Evolutionary conservation across 2,329 filamentous ascomycete species (phyloP).

Genomic region (Diaporthe aspalathi): DNA sequence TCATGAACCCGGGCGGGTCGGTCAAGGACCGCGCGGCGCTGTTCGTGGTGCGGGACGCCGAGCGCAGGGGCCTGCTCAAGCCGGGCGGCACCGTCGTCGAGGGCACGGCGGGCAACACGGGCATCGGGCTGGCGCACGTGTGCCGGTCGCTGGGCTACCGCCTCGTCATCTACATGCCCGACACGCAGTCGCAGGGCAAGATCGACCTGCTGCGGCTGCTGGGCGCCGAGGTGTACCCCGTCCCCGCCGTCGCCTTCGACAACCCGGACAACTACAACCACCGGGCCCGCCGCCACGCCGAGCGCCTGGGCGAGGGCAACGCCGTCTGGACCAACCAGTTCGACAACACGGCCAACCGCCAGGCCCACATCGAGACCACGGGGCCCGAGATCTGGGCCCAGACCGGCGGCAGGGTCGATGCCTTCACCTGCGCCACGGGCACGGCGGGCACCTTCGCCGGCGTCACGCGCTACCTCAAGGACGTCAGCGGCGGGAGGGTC

Average conservation of each 20-base stretch:
- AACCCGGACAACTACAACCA: constrained; percentile 98
- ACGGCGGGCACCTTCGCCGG: constrained; percentile 94
- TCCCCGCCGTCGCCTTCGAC: constrained; percentile 94
- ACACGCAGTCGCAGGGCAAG: constrained; percentile 98
- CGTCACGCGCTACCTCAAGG: constrained; percentile 88
- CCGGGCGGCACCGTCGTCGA: constrained; percentile 95
- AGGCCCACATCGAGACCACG: constrained; percentile 95
- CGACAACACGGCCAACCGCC: constrained; percentile 93
- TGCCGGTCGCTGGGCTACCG: constrained; percentile 92
- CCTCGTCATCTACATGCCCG: constrained; percentile 99
- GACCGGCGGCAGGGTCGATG: constrained; percentile 86
- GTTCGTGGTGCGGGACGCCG: constrained; percentile 93
- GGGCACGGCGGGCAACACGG: constrained; percentile 97
- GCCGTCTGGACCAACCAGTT: constrained; percentile 99
- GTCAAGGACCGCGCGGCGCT: constrained; percentile 97
- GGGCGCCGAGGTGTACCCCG: constrained; percentile 94
- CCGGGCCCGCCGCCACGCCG: constrained; percentile 91
- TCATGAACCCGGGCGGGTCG: constrained; percentile 96
- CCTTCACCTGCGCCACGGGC: constrained; percentile 94
- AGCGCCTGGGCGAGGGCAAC: constrained; percentile 82
- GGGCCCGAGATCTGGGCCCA: constrained; percentile 98
- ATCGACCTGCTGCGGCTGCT: constrained; percentile 91
- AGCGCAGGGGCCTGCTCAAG: constrained; percentile 83
- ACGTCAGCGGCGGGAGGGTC: constrained; percentile 79
- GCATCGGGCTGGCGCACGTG: constrained; percentile 96